Base-by-base conservation (phyloP, 176 grass and related monocot species). In the Ananas comosus region DNA sequence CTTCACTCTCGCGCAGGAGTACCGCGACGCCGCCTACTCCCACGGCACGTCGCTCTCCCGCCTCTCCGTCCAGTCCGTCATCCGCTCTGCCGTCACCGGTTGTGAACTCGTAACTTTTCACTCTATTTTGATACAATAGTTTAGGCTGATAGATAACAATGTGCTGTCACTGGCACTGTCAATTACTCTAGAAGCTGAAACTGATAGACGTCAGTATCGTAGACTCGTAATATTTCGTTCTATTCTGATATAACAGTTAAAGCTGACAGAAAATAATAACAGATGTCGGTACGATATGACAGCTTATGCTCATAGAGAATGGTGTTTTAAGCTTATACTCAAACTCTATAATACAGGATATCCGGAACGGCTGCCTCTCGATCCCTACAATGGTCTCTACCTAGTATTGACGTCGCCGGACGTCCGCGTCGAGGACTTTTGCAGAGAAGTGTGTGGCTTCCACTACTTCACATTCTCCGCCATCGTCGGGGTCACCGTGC, bases 381-480 rank as follows among this genome's bases (percentile, higher is more conserved):
- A 92, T 72, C 79, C 82, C 0, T 80, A 85, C 80, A 64, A 74
- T 70, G 89, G 94, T 33, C 58, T 80, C 52, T 97, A 97, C 76
- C 81, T 97, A 13, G 89, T 97, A 56, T 83, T 97, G 11, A 90
- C 89, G 14, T 85, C 94, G 29, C 71, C 86, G 3, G 94, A 97
- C 78, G 89, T 97, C 23, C 42, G 64, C 68, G 77, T 90, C 17
- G 79, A 97, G 14, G 89, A 93, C n/a, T 97, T 92, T 70, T 93
- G 87, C 80, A 80, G 94, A 68, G 89, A 83, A 11, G 80, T 84
- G 58, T 93, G 94, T 58, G 89, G 89, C 33, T 97, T 97, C 78
- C 94, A 97, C 69, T 88, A 90, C 80, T 93, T 87, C 89, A 93
- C 94, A 14, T 90, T 88, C 65, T n/a, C 84, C 23, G 83, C 86